Evolutionary conservation across 768 basidiomycete genomes (phyloP), one percentile per base, ranked within the genome.

Genomic region (Leucocoprinus birnbaumii): DNA sequence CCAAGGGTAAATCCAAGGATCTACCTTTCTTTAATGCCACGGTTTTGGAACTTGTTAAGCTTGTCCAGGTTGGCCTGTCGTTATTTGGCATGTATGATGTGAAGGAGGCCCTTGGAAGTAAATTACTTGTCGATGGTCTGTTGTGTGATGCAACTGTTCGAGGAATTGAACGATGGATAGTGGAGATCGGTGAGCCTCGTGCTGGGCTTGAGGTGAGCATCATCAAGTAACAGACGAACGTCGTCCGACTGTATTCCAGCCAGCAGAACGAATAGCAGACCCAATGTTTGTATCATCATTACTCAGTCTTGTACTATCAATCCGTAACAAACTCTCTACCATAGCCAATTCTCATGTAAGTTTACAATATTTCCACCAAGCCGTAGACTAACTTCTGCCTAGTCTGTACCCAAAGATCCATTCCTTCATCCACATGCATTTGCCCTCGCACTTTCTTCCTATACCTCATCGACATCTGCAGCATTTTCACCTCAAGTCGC

Each of bases 141-240:
- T 70, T 94, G 21, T 93, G 91, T 64, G 89, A 94, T 66, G 69
- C 76, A 13, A 91, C 91, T 0, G 80, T 89, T 24, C 82, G 86
- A 24, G 89, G 84, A 4, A 80, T 94, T 31, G 74, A 79, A 46
- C 72, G 69, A 48, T 94, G 91, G 90, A 80, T 82, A 26, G 62
- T 76, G 13, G 80, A 83, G 43, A 76, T 92, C 41, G 89, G 86
- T 11, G 82, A 82, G 58, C 79, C 78, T 7, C 77, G 76, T 59
- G 65, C 86, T 53, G 78, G 79, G 27, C 71, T 87, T 16, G 88
- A 91, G 77, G 87, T 75, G 73, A 59, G 63, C 61, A 51, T 34
- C 22, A 47, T 57, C 26, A 22, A 50, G 24, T 53, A 31, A 50
- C 13, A 9, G 37, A 37, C 41, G 54, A 24, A 13, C 45, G 55